Percentiles rank a stretch among this genome's conserved stretches.
Conservation (phyloP, 2,329 filamentous ascomycete species). For the Fusarium camptoceras region DNA sequence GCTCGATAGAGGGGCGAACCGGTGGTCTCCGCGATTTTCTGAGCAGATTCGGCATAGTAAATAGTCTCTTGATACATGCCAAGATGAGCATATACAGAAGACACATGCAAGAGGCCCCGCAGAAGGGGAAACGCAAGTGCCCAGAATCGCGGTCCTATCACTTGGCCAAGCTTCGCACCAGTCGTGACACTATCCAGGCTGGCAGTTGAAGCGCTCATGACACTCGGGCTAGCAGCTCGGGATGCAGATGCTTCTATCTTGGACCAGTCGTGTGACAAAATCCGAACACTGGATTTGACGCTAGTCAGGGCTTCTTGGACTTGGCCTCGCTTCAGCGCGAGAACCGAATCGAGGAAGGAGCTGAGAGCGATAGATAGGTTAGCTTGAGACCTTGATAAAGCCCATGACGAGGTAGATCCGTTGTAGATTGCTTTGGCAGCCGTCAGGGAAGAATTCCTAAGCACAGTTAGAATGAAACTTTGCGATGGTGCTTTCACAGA, state of each 20-base stretch:
- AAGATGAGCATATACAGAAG: conserved; percentile 82
- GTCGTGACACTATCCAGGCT: conserved; percentile 47
- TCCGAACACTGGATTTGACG: conserved; percentile 68
- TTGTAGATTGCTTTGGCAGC: conserved; percentile 56
- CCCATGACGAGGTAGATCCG: conserved; percentile 49
- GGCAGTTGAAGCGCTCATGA: conserved; percentile 47
- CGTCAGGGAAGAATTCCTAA: conserved; percentile 49
- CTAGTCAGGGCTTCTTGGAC: conserved; percentile 68
- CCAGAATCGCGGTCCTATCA: conserved; percentile 77
- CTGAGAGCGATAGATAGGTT: conserved; percentile 49
- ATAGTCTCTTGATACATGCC: conserved; percentile 90
- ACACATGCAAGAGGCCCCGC: conserved; percentile 77
- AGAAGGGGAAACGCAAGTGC: conserved; percentile 79
- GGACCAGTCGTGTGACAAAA: conserved; percentile 67
- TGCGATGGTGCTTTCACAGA: neutral
- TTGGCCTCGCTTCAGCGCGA: conserved; percentile 72
- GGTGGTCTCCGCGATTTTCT: conserved; percentile 78
- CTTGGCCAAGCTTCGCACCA: conserved; percentile 34
- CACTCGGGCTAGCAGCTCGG: conserved; percentile 37
- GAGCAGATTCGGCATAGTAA: conserved; percentile 87
- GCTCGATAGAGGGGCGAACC: conserved; percentile 69
- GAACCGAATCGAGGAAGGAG: conserved; percentile 70
- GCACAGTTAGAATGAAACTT: conserved; percentile 19
- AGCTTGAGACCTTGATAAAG: conserved; percentile 50
- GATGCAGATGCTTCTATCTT: conserved; percentile 57